Conservation (phyloP, 805 yeast genomes). For the Metschnikowia proteae region DNA sequence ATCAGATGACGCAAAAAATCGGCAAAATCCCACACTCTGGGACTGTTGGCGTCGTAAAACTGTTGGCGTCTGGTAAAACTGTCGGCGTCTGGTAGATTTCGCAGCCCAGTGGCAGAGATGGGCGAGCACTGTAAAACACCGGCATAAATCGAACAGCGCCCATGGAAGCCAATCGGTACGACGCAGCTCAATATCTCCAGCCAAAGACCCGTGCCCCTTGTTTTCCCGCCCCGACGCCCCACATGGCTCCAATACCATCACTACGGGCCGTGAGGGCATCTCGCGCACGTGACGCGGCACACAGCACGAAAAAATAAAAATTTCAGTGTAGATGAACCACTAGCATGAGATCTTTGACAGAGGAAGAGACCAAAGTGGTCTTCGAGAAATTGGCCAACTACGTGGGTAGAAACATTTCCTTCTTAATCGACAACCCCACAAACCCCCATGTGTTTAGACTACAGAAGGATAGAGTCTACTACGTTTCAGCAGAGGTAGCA, state of each 20-base stretch:
- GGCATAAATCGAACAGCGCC: not conserved
- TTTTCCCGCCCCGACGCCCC: not conserved
- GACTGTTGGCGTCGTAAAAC: no score
- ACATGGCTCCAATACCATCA: not conserved
- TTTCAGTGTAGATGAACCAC: not conserved
- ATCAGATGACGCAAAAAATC: not conserved
- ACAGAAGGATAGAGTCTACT: conserved; percentile 95
- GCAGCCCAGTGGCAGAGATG: not conserved
- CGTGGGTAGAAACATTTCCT: conserved; percentile 92
- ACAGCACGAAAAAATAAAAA: conserved; percentile 8
- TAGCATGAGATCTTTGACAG: conserved; percentile 88
- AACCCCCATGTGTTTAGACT: conserved; percentile 93
- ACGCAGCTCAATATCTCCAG: no score
- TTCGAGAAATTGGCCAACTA: conserved; percentile 95
- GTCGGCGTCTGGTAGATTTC: not conserved
- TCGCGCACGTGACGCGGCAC: conserved; percentile 11
- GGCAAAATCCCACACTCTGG: no score
- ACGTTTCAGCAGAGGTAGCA: conserved; percentile 78
- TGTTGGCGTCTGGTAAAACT: no score
- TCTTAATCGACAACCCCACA: conserved; percentile 76
- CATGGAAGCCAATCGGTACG: no score
- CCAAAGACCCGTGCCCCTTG: not conserved
- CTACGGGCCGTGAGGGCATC: not conserved
- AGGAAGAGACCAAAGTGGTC: conserved; percentile 93
- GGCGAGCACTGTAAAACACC: not conserved